A percentile compares a stretch with the other conserved stretches of the same genome.
Conservation (phyloP, 768 basidiomycete species). For the Phlebiopsis gigantea region DNA sequence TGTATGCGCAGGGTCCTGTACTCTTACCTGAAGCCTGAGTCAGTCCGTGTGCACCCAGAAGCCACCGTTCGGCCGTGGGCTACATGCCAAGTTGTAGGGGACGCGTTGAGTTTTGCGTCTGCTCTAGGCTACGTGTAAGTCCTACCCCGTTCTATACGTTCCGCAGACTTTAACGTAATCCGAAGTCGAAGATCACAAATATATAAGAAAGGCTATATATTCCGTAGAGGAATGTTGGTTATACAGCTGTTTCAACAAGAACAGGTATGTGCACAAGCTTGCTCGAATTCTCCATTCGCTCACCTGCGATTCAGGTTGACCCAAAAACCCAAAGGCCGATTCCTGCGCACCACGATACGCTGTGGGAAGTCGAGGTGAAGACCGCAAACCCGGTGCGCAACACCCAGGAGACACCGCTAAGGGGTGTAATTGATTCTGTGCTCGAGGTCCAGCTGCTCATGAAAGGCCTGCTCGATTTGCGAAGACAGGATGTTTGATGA, state of each 20-base stretch:
- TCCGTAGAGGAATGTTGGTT: slow-evolving; percentile 61
- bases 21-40: slow-evolving; percentile 80
- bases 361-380: slow-evolving; percentile 88
- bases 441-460: slow-evolving; percentile 78
- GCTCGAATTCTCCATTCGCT: not conserved
- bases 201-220: slow-evolving; percentile 77
- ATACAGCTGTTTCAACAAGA: slow-evolving; percentile 87
- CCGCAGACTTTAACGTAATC: not conserved
- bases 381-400: slow-evolving; percentile 75
- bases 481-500: slow-evolving; percentile 60
- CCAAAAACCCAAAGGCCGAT: slow-evolving; percentile 69
- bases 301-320: slow-evolving; percentile 47
- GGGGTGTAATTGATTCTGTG: slow-evolving; percentile 63
- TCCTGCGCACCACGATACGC: slow-evolving; percentile 71
- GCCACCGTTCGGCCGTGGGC: slow-evolving; percentile 87
- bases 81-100: slow-evolving; percentile 70
- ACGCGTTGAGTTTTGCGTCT: slow-evolving; percentile 75
- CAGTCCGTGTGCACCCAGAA: slow-evolving; percentile 77
- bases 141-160: not conserved
- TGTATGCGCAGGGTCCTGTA: slow-evolving; percentile 57
- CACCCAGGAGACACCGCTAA: slow-evolving; percentile 72
- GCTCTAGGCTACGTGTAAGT: slow-evolving; percentile 72
- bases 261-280: slow-evolving; percentile 41
- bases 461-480: slow-evolving; percentile 78
- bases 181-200: slow-evolving; percentile 67